Percentiles rank a stretch among this genome's conserved stretches.
phyloP scores from a whole-genome alignment of 2,329 filamentous ascomycete species.

The Alternaria triticina region DNA sequence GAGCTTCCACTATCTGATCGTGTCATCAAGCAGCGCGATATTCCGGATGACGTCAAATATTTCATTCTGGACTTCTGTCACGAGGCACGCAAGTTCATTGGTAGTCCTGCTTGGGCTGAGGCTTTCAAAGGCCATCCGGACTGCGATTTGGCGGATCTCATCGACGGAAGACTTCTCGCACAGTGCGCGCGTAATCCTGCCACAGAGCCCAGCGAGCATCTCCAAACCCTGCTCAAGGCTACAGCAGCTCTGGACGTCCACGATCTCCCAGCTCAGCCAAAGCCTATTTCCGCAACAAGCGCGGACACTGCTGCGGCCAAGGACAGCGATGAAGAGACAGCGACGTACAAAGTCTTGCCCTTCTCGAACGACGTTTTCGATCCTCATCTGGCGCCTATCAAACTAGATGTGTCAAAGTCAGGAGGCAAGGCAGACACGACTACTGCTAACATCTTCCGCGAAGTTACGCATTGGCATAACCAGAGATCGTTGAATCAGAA shows the following conservation, averaged over 20 bases:
- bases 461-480: slow-evolving; percentile 68
- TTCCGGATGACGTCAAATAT: slow-evolving; percentile 40
- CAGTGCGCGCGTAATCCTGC: slow-evolving; percentile 29
- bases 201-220: slow-evolving; percentile 25
- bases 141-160: slow-evolving; percentile 60
- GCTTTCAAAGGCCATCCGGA: slow-evolving; percentile 25
- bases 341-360: slow-evolving; percentile 50
- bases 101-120: slow-evolving; percentile 45
- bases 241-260: slow-evolving; percentile 25
- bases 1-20: slow-evolving; percentile 52
- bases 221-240: slow-evolving; percentile 26
- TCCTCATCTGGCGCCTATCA: slow-evolving; percentile 54
- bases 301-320: not conserved
- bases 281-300: slow-evolving; percentile 1
- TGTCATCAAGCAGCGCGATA: slow-evolving; percentile 36
- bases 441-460: slow-evolving; percentile 54
- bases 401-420: slow-evolving; percentile 44
- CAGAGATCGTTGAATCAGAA: slow-evolving; percentile 59
- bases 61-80: slow-evolving; percentile 50
- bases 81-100: slow-evolving; percentile 47
- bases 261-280: slow-evolving; percentile 16
- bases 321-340: slow-evolving; percentile 9
- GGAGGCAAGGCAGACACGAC: slow-evolving; percentile 32
- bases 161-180: slow-evolving; percentile 60
- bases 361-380: slow-evolving; percentile 58